These are phyloP conservation scores for Globisporangium abappressorium DNA, from an alignment of 352 stramenopile genomes.

Conservation along the genomic window DNA sequence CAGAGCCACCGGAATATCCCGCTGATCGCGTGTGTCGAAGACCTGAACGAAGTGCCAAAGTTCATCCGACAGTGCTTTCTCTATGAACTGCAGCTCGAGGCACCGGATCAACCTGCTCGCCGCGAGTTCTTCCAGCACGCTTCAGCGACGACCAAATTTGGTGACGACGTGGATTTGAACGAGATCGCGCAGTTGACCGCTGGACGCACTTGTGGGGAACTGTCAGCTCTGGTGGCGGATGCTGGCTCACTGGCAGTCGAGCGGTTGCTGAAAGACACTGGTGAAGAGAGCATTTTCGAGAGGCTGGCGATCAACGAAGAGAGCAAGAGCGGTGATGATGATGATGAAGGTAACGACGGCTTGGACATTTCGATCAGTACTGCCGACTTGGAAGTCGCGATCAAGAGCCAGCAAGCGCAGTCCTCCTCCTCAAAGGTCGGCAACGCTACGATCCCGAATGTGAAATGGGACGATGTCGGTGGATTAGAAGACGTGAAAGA, in stretches of 20 bases:
- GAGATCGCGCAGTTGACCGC: conserved; percentile 67
- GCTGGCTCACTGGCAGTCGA: conserved; percentile 52
- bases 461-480: conserved; percentile 98
- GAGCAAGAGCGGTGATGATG: conserved; percentile 8
- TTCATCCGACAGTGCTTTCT: conserved; percentile 81
- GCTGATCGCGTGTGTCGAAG: conserved; percentile 75
- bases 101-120: conserved; percentile 50
- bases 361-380: conserved; percentile 33
- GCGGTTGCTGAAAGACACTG: conserved; percentile 28
- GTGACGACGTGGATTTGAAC: conserved; percentile 47
- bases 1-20: conserved; percentile 51
- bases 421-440: conserved; percentile 63
- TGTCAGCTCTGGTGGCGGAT: conserved; percentile 64
- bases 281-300: conserved; percentile 14
- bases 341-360: conserved; percentile 8
- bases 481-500: conserved; percentile 98
- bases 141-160: conserved; percentile 29
- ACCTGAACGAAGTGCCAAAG: conserved; percentile 73
- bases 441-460: conserved; percentile 88
- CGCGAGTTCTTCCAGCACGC: conserved; percentile 57
- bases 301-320: conserved; percentile 13
- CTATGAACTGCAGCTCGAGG: conserved; percentile 71
- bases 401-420: conserved; percentile 66
- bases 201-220: conserved; percentile 70
- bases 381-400: conserved; percentile 47